phyloP scores from a whole-genome alignment of 2,329 filamentous ascomycete species.

The Neonectria neomacrospora region DNA sequence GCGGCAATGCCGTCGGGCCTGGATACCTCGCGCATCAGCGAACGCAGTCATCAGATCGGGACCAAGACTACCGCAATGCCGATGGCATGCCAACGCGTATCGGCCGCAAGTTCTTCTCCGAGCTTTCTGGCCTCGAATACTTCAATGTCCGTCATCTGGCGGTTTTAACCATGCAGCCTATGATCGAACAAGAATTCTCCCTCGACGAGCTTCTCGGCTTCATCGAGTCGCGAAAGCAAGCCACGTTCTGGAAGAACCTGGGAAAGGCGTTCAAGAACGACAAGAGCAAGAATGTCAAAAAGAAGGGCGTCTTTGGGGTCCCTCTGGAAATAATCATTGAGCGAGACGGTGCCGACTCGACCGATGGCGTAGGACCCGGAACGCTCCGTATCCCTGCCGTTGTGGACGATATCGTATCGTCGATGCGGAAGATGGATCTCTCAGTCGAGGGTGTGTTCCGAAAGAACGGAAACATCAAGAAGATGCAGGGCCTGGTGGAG shows the following conservation, averaged over 20 bases:
- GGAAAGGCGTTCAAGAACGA: conserved; percentile 96
- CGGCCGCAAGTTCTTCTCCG: conserved; percentile 90
- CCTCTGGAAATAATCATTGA: conserved; percentile 90
- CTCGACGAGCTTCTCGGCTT: conserved; percentile 91
- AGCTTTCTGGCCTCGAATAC: conserved; percentile 93
- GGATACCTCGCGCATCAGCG: conserved; percentile 66
- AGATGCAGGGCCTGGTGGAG: conserved; percentile 86
- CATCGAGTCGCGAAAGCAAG: conserved; percentile 88
- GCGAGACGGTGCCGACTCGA: conserved; percentile 95
- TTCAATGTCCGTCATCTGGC: conserved; percentile 97
- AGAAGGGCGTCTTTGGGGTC: conserved; percentile 94
- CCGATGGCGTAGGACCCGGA: conserved; percentile 92
- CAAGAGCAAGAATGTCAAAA: conserved; percentile 80
- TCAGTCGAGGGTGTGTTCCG: conserved; percentile 98
- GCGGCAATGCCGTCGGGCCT: conserved; percentile 54
- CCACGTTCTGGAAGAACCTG: conserved; percentile 98
- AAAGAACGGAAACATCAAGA: conserved; percentile 98
- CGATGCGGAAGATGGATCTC: conserved; percentile 99
- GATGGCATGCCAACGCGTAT: conserved; percentile 66
- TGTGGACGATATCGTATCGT: conserved; percentile 92
- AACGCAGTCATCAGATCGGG: conserved; percentile 67
- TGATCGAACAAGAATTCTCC: conserved; percentile 91
- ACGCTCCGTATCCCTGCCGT: conserved; percentile 91
- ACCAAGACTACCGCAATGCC: conserved; percentile 60
- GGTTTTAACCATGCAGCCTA: conserved; percentile 92